Evolutionary conservation across 2,329 filamentous ascomycete species (phyloP).

Genomic region (Arthrinium puccinioides): DNA sequence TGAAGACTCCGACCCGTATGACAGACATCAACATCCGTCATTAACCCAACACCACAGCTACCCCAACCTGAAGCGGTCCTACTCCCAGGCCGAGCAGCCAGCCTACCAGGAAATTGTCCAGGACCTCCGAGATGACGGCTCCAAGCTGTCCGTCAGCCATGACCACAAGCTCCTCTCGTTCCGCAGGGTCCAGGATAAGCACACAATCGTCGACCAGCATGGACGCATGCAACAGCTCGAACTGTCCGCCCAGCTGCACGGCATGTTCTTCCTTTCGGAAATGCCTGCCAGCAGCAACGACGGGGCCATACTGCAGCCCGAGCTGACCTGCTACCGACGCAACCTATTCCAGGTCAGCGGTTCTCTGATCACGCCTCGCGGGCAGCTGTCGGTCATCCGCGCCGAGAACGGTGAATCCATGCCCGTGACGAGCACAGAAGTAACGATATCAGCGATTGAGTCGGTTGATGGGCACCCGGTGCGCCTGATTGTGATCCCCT

Average conservation of each 20-base stretch:
- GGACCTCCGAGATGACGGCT: conserved; percentile 50
- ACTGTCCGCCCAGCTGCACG: conserved; percentile 67
- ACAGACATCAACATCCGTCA: conserved; percentile 42
- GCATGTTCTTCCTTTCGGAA: conserved; percentile 85
- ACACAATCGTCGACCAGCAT: conserved; percentile 52
- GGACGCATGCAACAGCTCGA: conserved; percentile 55
- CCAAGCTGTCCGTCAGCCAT: conserved; percentile 50
- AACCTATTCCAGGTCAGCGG: conserved; percentile 96
- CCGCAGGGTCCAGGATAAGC: conserved; percentile 49
- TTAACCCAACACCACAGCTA: conserved; percentile 45
- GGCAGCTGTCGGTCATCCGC: conserved; percentile 65
- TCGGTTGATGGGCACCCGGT: conserved; percentile 89
- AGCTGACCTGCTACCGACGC: conserved; percentile 90
- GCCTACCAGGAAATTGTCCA: conserved; percentile 55
- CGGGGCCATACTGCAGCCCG: conserved; percentile 57
- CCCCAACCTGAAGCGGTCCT: conserved; percentile 49
- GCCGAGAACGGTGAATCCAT: conserved; percentile 80
- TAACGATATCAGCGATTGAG: conserved; percentile 86
- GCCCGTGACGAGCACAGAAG: conserved; percentile 74
- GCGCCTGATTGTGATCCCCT: conserved; percentile 92
- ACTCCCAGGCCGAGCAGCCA: conserved; percentile 46
- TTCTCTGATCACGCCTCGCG: conserved; percentile 72
- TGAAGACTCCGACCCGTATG: conserved; percentile 47
- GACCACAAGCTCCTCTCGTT: conserved; percentile 56
- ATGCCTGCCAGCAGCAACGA: conserved; percentile 59